Conservation (phyloP, 176 grass and related monocot species). For the Cocos nucifera region DNA sequence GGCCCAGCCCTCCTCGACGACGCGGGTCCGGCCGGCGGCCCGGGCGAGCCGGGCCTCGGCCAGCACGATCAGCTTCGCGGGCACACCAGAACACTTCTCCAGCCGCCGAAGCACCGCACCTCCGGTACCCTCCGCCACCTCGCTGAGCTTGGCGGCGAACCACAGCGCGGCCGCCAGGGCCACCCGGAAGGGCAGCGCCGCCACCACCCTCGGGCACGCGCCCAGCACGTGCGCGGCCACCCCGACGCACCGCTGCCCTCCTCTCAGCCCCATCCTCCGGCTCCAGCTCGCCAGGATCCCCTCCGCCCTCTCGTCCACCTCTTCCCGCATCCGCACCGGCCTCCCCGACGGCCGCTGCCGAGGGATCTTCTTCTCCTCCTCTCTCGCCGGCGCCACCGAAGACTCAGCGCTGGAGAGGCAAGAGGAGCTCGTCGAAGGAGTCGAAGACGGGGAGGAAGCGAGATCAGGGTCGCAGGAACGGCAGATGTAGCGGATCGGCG, state of each 20-base stretch:
- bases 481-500: slow-evolving; percentile 10
- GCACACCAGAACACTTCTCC: slow-evolving; percentile 14
- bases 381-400: too few relatives aligned
- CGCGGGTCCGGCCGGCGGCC: neutral
- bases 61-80: slow-evolving; percentile 6
- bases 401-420: slow-evolving; percentile 19
- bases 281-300: slow-evolving; percentile 33
- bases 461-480: neutral
- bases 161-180: slow-evolving; percentile 38
- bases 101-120: slow-evolving; percentile 2
- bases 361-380: too few relatives aligned
- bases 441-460: too few relatives aligned
- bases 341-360: too few relatives aligned
- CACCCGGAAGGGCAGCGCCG: slow-evolving; percentile 14
- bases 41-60: slow-evolving; percentile 5
- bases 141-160: slow-evolving; percentile 15
- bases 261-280: neutral
- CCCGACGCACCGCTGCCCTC: neutral
- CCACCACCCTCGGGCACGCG: neutral
- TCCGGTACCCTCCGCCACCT: neutral
- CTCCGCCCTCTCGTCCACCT: slow-evolving; percentile 3
- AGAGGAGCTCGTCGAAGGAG: too few relatives aligned
- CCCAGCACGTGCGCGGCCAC: slow-evolving; percentile 11
- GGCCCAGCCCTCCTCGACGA: slow-evolving; percentile 44
- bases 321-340: too few relatives aligned